Conservation (phyloP, 306 rosid species). For the Hylodesmum podocarpum region DNA sequence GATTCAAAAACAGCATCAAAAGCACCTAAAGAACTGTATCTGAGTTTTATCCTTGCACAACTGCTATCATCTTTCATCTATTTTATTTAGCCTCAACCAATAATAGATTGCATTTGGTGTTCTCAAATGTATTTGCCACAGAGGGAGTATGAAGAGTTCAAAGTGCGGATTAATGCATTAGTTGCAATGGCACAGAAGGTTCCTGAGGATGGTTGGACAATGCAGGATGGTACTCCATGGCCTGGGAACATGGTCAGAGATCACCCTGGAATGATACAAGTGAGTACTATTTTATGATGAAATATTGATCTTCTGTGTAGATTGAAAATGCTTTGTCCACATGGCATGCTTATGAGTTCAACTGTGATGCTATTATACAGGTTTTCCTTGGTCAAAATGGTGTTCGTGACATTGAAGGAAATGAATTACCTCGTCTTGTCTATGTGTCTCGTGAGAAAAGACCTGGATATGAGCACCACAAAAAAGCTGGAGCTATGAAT, state of each 20-base stretch:
- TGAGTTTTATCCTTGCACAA: neutral
- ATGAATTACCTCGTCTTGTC: conserved; percentile 78
- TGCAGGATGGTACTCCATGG: conserved; percentile 99
- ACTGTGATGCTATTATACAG: conserved; percentile 37
- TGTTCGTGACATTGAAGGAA: conserved; percentile 76
- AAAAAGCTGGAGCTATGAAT: conserved; percentile 97
- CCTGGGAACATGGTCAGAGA: conserved; percentile 91
- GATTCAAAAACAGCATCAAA: neutral
- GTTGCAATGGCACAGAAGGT: conserved; percentile 87
- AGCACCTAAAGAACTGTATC: neutral
- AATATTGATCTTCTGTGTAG: neutral
- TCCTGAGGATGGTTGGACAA: conserved; percentile 98
- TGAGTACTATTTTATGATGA: conserved; percentile 21
- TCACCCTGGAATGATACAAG: conserved; percentile 99
- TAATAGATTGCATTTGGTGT: conserved; percentile 28
- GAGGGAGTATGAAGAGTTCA: conserved; percentile 96
- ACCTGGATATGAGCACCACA: conserved; percentile 93
- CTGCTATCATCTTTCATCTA: conserved; percentile 8
- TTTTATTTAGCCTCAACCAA: neutral
- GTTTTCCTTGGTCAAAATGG: conserved; percentile 96
- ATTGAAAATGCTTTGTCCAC: neutral
- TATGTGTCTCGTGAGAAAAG: conserved; percentile 97
- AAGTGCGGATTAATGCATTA: conserved; percentile 76
- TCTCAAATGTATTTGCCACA: conserved; percentile 29
- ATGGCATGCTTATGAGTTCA: neutral